Conservation (phyloP, 2,329 filamentous ascomycete species). For the Neonectria hederae region DNA sequence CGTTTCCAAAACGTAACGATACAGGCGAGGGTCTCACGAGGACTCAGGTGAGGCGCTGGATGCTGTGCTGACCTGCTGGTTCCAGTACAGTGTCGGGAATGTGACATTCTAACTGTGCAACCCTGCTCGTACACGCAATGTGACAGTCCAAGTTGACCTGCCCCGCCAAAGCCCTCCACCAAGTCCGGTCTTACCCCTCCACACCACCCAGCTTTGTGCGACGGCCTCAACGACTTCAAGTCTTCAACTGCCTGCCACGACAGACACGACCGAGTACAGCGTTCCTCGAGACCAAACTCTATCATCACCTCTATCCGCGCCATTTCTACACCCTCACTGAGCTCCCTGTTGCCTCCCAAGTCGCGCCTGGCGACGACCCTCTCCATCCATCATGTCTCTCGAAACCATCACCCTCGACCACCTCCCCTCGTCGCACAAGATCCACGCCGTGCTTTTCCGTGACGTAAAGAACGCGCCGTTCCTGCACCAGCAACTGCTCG, state of each 20-base stretch:
- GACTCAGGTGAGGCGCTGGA: background rate
- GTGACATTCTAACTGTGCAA: conserved; percentile 16
- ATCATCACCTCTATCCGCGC: conserved; percentile 11
- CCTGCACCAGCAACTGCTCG: conserved; percentile 84
- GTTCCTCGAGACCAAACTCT: conserved; percentile 10
- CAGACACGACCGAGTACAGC: conserved; percentile 1
- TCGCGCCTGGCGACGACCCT: background rate
- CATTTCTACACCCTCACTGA: background rate
- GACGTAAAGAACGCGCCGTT: conserved; percentile 80
- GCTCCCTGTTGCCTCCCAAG: background rate
- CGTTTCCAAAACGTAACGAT: background rate
- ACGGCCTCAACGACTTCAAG: background rate
- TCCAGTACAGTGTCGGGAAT: conserved; percentile 29
- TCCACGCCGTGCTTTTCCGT: conserved; percentile 80
- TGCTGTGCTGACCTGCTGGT: conserved; percentile 29
- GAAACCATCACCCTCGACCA: conserved; percentile 80
- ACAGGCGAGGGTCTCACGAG: background rate
- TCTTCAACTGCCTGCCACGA: conserved; percentile 1
- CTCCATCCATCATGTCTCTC: conserved; percentile 57
- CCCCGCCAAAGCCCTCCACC: conserved; percentile 26
- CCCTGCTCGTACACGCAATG: conserved; percentile 24
- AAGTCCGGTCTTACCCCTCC: conserved; percentile 36
- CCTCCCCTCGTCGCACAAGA: conserved; percentile 70
- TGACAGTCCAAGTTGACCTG: conserved; percentile 13
- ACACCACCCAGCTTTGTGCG: conserved; percentile 31